phyloP scores from a whole-genome alignment of 1,284 basidiomycete species.

The Pisolithus thermaeus region DNA sequence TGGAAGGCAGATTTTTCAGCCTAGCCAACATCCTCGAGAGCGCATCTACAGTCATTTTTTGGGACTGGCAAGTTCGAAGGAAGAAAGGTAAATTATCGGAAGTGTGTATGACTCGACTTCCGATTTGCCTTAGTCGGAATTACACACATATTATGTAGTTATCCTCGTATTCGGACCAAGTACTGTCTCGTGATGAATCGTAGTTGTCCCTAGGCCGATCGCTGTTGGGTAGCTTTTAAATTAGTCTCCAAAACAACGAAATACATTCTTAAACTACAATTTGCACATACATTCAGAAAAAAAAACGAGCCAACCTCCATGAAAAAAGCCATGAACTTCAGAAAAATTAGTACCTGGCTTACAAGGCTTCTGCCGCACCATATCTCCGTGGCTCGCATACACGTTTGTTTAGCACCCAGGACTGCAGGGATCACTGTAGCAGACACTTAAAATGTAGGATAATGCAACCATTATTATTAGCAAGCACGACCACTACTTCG shows the following conservation, averaged over 20 bases:
- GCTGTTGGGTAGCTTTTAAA: neutral
- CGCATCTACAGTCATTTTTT: slow-evolving; percentile 32
- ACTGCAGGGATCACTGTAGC: too few species aligned
- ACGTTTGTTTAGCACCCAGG: too few species aligned
- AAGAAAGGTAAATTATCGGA: neutral
- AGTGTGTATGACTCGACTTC: slow-evolving; percentile 12
- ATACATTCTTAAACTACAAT: too few species aligned
- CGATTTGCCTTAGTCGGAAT: neutral
- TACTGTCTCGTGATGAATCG: neutral
- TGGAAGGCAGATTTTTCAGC: slow-evolving; percentile 77
- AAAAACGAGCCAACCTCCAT: neutral
- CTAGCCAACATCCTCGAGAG: slow-evolving; percentile 53
- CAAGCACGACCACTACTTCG: neutral
- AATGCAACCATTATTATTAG: neutral
- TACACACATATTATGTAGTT: neutral
- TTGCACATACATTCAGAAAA: neutral
- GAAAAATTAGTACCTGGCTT: too few species aligned
- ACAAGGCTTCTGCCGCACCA: too few species aligned
- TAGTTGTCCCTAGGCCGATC: neutral
- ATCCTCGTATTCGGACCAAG: too few species aligned
- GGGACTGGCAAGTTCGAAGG: neutral
- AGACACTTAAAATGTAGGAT: too few species aligned
- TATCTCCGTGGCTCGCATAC: too few species aligned
- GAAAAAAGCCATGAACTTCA: too few species aligned
- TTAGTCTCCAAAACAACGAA: too few species aligned